Base-by-base conservation (phyloP, 2,329 filamentous ascomycete species). In the Xylaria multiplex region DNA sequence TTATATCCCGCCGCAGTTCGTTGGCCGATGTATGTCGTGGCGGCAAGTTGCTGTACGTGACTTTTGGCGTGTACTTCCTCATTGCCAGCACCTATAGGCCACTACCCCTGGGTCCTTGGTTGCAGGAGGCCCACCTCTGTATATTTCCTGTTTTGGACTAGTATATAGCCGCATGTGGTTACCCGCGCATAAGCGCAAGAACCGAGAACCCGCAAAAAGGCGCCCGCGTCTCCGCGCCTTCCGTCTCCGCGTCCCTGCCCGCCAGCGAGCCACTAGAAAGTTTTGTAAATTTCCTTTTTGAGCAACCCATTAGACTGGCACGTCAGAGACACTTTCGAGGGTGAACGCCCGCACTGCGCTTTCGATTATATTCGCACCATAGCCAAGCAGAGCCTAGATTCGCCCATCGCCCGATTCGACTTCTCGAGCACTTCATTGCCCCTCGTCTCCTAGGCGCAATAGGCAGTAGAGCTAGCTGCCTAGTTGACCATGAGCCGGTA, bases 401-500 rank as follows among this genome's bases (percentile, higher is more conserved):
- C 53, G n/a, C 49, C 53, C 46, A 57, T 53, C 14, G 37, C 13
- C 19, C 45, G 24, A 59, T 30, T 46, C 32, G 57, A 13, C 48
- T 27, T 57, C 46, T 53, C 52, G 40, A 56, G 43, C 13, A 7
- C 30, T 42, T 40, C 53, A 46, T 45, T 52, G 57, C 30, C n/a
- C 7, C 52, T 35, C 11, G 60, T 46, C n/a, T 35, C 37, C 37
- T 49, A 45, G 59, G 59, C 50, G 40, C 50, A 50, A 54, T 48
- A 46, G 50, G 35, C 43, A 35, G 43, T 30, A 16, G 42, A 30
- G 27, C 1, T 14, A 37, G n/a, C 60, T 13, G 32, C 61, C 52
- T 24, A 64, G 22, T 45, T 35, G 32, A 68, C 60, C 69, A 74
- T 75, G 72, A 67, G 59, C 71, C 57, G 69, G 64, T 73, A 62